These are phyloP conservation scores for Leccinum pallidistipes DNA, from an alignment of 1,284 basidiomycete genomes.

Conservation along the genomic window DNA sequence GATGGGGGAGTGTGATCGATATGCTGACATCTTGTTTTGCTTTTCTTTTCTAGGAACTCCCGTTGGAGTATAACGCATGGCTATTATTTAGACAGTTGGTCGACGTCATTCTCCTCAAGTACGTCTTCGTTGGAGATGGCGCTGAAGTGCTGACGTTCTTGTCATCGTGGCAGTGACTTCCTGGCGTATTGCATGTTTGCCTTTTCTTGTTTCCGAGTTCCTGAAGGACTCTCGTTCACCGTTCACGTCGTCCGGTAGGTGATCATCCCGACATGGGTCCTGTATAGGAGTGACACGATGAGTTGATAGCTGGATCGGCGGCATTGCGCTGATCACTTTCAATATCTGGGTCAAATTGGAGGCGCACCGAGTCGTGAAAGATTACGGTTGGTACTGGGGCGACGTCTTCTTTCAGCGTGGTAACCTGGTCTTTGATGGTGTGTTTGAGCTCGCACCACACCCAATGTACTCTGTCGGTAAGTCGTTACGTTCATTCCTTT, in stretches of 20 bases:
- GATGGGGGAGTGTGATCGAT: too few relatives aligned
- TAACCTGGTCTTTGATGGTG: conserved; percentile 94
- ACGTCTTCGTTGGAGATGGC: conserved; percentile 30
- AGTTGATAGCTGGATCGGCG: conserved; percentile 75
- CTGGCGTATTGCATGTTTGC: conserved; percentile 95
- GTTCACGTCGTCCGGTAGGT: conserved; percentile 79
- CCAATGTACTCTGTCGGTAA: conserved; percentile 93
- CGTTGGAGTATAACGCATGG: conserved; percentile 85
- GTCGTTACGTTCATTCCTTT: conserved; percentile 27
- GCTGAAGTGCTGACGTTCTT: background rate
- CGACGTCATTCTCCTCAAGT: conserved; percentile 96
- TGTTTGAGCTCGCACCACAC: conserved; percentile 91
- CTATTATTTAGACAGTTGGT: conserved; percentile 92
- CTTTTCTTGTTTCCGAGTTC: conserved; percentile 86
- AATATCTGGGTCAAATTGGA: conserved; percentile 99
- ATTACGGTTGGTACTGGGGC: conserved; percentile 97
- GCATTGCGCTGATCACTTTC: conserved; percentile 85
- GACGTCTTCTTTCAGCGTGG: conserved; percentile 95
- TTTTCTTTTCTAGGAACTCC: conserved; percentile 54
- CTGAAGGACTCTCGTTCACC: conserved; percentile 68
- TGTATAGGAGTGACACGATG: conserved; percentile 1
- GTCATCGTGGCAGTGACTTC: conserved; percentile 69
- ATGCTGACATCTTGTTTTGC: background rate
- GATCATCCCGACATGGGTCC: background rate
- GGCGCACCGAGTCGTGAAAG: conserved; percentile 94